Base-by-base conservation (phyloP, 345 rosid species). In the Garcia nutans region DNA sequence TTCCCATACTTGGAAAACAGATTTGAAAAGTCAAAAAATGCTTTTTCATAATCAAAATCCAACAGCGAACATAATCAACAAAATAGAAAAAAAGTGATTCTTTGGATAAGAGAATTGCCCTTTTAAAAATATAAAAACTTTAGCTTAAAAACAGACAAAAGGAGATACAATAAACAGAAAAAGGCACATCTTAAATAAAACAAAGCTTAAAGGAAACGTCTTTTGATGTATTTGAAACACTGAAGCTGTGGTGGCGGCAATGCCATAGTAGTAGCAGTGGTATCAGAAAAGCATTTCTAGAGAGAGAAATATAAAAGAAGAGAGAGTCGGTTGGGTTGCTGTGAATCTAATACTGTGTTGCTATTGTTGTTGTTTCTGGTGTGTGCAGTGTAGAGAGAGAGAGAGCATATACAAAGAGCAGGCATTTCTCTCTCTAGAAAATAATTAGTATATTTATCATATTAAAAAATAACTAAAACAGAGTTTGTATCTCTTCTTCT, bases 251-350 rank as follows among this genome's bases (percentile, higher is more conserved):
- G 52, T 45, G 41, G 22, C 68, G 41, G 22, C 68, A 1, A 4
- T 33, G 57, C n/a, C 26, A 49, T 52, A 37, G 28, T 20, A 37
- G 6, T 0, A 37, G 41, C 2, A 5, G 37, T 33, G 73, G 74
- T 23, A 9, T 20, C 50, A 19, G 65, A 26, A 67, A 74, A 62
- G 24, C 59, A 37, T 57, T 31, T 28, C 23, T 13, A 62, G 22
- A 73, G 67, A 19, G 65, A 72, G 71, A 74, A 65, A 59, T 70
- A 22, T 12, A 0, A 59, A 68, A 59, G 73, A 64, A 19, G 6
- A 11, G 50, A 49, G 73, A 74, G 77, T 64, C 65, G 71, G 84
- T 72, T 78, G 87, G 77, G 60, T 55, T 54, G 73, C 68, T 71
- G 81, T 61, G 49, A 28, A 50, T 41, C 26, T 23, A 37, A 5